Conservation (phyloP, 371 early-diverging fungal genomes). For the Circinella minor region DNA sequence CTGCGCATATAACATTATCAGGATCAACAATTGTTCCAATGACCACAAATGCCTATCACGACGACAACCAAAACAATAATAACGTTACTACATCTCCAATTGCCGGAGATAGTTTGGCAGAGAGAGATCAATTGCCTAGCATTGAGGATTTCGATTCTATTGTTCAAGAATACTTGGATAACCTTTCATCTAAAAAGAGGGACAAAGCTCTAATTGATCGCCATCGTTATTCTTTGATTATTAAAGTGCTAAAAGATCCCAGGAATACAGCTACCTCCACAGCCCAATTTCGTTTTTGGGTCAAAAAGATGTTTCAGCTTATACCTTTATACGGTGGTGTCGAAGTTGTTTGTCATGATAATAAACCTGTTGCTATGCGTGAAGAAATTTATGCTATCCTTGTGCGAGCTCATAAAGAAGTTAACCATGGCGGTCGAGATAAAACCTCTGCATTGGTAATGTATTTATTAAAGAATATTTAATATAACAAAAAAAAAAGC, state of each 20-base stretch:
- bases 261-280: slow-evolving; percentile 65
- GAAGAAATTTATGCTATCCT: slow-evolving; percentile 64
- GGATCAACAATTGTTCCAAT: slow-evolving; percentile 89
- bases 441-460: slow-evolving; percentile 67
- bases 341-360: slow-evolving; percentile 56
- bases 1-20: background rate
- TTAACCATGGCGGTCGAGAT: slow-evolving; percentile 67
- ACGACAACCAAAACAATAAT: background rate
- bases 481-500: background rate
- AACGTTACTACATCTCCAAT: background rate
- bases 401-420: slow-evolving; percentile 61
- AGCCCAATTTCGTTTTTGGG: slow-evolving; percentile 71
- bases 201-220: slow-evolving; percentile 65
- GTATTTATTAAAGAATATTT: background rate
- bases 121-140: slow-evolving; percentile 46
- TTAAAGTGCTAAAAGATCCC: slow-evolving; percentile 60
- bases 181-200: slow-evolving; percentile 63
- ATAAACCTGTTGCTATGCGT: slow-evolving; percentile 64
- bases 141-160: slow-evolving; percentile 45
- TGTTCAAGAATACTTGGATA: slow-evolving; percentile 57
- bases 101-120: background rate
- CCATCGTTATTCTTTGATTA: slow-evolving; percentile 56
- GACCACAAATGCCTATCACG: slow-evolving; percentile 87
- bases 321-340: slow-evolving; percentile 29
- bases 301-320: slow-evolving; percentile 70